Evolutionary conservation across 2,329 filamentous ascomycete genomes (phyloP).

Genomic region (Annulohypoxylon truncatum): DNA sequence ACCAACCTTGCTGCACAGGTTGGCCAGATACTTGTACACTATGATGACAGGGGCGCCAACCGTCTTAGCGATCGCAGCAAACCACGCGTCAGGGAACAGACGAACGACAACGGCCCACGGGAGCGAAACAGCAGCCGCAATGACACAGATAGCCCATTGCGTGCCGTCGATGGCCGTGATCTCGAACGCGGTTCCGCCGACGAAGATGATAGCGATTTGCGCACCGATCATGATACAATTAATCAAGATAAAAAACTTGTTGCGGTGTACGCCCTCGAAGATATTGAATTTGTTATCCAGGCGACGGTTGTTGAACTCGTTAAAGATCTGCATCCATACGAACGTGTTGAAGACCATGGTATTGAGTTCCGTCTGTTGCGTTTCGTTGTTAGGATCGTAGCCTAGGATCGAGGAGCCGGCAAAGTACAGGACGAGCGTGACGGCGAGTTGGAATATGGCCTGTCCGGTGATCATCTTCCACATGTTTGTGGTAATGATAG

Average conservation of each 20-base stretch:
- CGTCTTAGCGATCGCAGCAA: constrained; percentile 48
- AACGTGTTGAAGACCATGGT: constrained; percentile 77
- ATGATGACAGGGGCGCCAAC: constrained; percentile 50
- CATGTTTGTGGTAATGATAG: constrained; percentile 77
- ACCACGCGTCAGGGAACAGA: constrained; percentile 61
- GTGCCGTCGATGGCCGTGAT: constrained; percentile 61
- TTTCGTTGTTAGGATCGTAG: constrained; percentile 57
- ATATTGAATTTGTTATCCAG: constrained; percentile 73
- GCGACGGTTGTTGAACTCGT: constrained; percentile 73
- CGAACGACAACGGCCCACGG: constrained; percentile 63
- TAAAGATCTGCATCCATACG: constrained; percentile 80
- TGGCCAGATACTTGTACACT: constrained; percentile 42
- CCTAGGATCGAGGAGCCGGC: constrained; percentile 66
- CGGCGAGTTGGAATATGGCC: constrained; percentile 68
- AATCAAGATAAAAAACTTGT: constrained; percentile 69
- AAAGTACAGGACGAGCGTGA: constrained; percentile 71
- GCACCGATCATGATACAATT: constrained; percentile 67
- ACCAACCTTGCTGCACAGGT: constrained; percentile 37
- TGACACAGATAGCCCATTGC: constrained; percentile 67
- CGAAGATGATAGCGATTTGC: constrained; percentile 68
- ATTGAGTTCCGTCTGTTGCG: constrained; percentile 59
- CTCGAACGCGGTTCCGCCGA: constrained; percentile 66
- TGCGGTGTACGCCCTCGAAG: constrained; percentile 67
- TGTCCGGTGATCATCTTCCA: constrained; percentile 76
- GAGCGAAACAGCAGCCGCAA: constrained; percentile 60